Base-by-base conservation (phyloP, 164 flowering plant genomes). In the Berberis vulgaris region DNA sequence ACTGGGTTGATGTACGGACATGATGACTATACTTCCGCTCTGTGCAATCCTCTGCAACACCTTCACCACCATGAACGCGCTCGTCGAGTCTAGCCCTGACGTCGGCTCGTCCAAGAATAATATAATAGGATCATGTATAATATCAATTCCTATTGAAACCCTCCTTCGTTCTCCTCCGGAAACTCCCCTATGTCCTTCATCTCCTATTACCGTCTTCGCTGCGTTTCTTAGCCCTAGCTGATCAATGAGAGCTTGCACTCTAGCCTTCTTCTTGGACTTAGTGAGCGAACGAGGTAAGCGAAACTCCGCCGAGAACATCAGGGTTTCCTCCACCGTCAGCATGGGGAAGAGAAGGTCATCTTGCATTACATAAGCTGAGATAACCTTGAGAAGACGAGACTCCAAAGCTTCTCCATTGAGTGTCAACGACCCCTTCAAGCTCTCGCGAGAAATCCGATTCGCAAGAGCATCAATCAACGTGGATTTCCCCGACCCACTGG, bases 11-110 rank as follows among this genome's bases (percentile, higher is more conserved):
- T 84, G 89, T 7, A 84, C 60, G 7, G 86, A 71, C 84, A 83
- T 78, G 69, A 84, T 71, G 1, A 84, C 89, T 38, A 84, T 76
- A 71, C 89, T 84, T 3, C 89, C 89, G 45, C 81, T 81, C 73
- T 74, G 79, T 2, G 86, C 89, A 43, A 84, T 83, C 39, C 82
- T 63, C 67, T 81, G 83, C 6, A 84, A 62, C 2, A 84, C 89
- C 73, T 84, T 84, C 61, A 84, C 85, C 54, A 84, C 89, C 89
- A 82, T 84, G 74, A 67, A 82, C 3, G 89, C 89, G 54, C 83
- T 79, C 6, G 89, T 84, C 1, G 89, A 84, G 64, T 84, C 89
- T 2, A 84, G 79, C 0, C 89, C 89, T 0, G 89, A 84, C 7
- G 89, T 84, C 12, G 89, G 89, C 13, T 84, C 89, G 63, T 84